These are phyloP conservation scores for Nitzschia sp. DNA, from an alignment of 108 stramenopile species.

Conservation along the genomic window DNA sequence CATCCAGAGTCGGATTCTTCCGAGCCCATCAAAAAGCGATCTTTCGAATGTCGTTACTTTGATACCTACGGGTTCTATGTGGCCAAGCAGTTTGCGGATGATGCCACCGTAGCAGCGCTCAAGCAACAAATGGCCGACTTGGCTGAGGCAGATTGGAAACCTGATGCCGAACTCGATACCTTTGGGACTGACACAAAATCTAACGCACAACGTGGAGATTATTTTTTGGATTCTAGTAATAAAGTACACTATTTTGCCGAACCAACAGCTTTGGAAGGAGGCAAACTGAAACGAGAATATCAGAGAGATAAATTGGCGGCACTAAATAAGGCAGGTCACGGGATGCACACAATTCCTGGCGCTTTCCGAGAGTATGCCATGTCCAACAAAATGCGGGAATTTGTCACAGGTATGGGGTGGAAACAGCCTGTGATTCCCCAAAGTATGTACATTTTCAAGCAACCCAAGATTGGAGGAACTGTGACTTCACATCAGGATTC, in stretches of 20 bases:
- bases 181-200: conserved; percentile 84
- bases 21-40: background rate
- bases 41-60: conserved; percentile 39
- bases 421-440: conserved; percentile 86
- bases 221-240: conserved; percentile 82
- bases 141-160: conserved; percentile 62
- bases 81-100: conserved; percentile 39
- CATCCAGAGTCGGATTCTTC: background rate
- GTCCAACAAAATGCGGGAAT: conserved; percentile 50
- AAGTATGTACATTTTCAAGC: conserved; percentile 95
- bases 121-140: conserved; percentile 60
- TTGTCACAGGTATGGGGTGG: conserved; percentile 77
- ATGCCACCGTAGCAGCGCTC: conserved; percentile 49
- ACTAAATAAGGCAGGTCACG: conserved; percentile 92
- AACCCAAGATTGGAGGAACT: conserved; percentile 76
- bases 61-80: conserved; percentile 66
- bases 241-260: conserved; percentile 86
- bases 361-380: conserved; percentile 64
- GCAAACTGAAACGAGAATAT: conserved; percentile 40
- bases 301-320: conserved; percentile 59
- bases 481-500: conserved; percentile 93
- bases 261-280: conserved; percentile 46
- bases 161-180: conserved; percentile 29
- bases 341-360: conserved; percentile 67
- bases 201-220: conserved; percentile 75